Evolutionary conservation across 805 yeast species (phyloP), one percentile per base, ranked within the genome.

Genomic region (Metschnikowia sp.): DNA sequence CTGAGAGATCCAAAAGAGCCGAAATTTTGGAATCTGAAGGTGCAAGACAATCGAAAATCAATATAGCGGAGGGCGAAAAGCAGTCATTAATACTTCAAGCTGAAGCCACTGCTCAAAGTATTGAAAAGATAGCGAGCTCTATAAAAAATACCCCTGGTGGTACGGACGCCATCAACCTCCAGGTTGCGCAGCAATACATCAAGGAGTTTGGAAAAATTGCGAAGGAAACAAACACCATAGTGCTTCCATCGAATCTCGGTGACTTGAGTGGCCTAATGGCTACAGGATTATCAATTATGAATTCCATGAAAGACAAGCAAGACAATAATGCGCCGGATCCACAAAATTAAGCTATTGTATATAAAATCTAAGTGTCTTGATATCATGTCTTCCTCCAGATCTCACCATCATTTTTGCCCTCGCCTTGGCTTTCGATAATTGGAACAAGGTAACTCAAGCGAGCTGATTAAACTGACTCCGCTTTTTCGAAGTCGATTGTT

Each of bases 161-260:
- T 39, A 68, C 68, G 47, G 86, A 85, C 40, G 96, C 95, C 9
- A 89, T 88, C 33, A 72, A 84, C 18, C 75, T 88, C 53, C 89
- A 84, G 64, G 82, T 88, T 37, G 96, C 96, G 12, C 91, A 86
- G 61, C 86, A 84, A 61, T 88, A 88, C 63, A 86, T 88, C 51
- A 86, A 82, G 45, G 88, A 92, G 31, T 88, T 88, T 62, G 84
- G 86, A 41, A 83, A 87, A 57, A 73, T 88, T 58, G 96, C 96
- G 26, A 87, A 88, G 70, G 92, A 86, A 64, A 69, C 84, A 31
- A 88, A 86, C 60, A 85, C 94, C 0, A 76, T 88, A 13, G 83
- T 88, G 33, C 75, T 88, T 26, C 96, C 96, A 12, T 77, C 89
- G 10, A 84, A 83, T 47, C 66, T 88, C 62, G 84, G 86, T 53